Conservation (phyloP, 2,329 filamentous ascomycete species). For the Verticillium albo-atrum region DNA sequence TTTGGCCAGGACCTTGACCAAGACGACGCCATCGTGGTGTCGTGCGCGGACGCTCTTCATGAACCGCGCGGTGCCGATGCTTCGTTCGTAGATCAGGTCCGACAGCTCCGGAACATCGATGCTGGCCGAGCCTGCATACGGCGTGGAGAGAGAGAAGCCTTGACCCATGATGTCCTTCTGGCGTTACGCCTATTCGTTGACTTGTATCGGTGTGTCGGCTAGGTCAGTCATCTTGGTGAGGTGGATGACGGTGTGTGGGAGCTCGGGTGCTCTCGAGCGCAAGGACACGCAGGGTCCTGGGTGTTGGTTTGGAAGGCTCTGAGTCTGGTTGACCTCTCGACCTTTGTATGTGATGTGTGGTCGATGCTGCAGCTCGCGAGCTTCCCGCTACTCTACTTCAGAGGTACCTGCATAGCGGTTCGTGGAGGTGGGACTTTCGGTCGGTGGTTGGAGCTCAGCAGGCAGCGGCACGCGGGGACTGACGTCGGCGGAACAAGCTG, state of each 20-base stretch:
- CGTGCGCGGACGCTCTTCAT: slow-evolving; percentile 94
- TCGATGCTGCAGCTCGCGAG: not conserved
- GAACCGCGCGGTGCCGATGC: slow-evolving; percentile 85
- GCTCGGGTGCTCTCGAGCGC: not conserved
- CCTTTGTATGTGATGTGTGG: not conserved
- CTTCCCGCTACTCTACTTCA: not conserved
- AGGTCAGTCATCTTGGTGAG: not conserved
- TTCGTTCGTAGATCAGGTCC: slow-evolving; percentile 88
- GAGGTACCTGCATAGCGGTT: not conserved
- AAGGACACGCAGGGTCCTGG: not conserved
- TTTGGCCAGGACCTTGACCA: slow-evolving; percentile 94
- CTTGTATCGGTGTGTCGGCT: not conserved
- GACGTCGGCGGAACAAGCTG: not conserved
- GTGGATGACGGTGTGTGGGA: not conserved
- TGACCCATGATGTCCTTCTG: slow-evolving; percentile 69
- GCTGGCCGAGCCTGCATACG: slow-evolving; percentile 84
- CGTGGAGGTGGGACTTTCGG: not conserved
- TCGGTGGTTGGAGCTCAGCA: not conserved
- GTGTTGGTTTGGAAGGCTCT: not conserved
- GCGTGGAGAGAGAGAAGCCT: slow-evolving; percentile 89
- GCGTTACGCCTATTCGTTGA: slow-evolving; percentile 7
- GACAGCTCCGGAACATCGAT: slow-evolving; percentile 92
- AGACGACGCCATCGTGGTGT: slow-evolving; percentile 83
- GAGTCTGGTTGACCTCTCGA: not conserved
- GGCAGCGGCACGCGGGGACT: not conserved